Percentiles rank a stretch among this genome's conserved stretches.
phyloP scores from a whole-genome alignment of 805 yeast species.

The Lipomyces yamanashiensis region DNA sequence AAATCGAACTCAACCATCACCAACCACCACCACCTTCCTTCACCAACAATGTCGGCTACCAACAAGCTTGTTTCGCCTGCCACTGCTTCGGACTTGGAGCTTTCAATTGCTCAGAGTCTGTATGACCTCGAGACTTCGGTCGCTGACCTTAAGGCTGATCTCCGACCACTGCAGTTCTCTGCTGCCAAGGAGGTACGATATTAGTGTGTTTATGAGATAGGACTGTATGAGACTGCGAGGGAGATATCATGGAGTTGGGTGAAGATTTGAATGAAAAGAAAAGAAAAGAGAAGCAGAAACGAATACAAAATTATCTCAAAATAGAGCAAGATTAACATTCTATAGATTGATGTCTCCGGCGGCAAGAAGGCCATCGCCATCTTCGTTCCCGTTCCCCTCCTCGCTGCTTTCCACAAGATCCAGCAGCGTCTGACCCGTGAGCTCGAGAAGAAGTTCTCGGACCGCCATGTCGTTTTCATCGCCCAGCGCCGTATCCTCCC shows the following conservation, averaged over 20 bases:
- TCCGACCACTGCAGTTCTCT: conserved; percentile 98
- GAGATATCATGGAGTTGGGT: neutral
- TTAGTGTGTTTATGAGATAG: too few relatives aligned
- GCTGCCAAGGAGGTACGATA: conserved; percentile 83
- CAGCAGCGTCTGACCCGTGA: conserved; percentile 94
- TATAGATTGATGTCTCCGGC: conserved; percentile 86
- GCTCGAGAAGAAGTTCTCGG: conserved; percentile 99
- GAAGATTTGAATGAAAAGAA: neutral
- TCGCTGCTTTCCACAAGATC: conserved; percentile 92
- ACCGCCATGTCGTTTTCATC: conserved; percentile 98
- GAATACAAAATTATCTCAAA: neutral
- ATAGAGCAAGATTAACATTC: neutral
- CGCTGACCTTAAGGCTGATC: conserved; percentile 95
- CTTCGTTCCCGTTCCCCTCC: conserved; percentile 97
- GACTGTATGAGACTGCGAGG: too few relatives aligned
- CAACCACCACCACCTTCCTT: neutral
- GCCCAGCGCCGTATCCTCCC: conserved; percentile 99
- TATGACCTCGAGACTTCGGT: conserved; percentile 91
- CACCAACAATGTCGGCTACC: conserved; percentile 83
- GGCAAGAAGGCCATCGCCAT: conserved; percentile 98
- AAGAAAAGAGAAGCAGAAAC: neutral
- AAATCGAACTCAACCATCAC: neutral
- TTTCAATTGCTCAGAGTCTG: conserved; percentile 99
- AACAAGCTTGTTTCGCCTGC: conserved; percentile 78
- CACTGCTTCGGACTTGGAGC: conserved; percentile 97